phyloP scores from a whole-genome alignment of 1,284 basidiomycete genomes.

The Hypsizygus ulmarius region DNA sequence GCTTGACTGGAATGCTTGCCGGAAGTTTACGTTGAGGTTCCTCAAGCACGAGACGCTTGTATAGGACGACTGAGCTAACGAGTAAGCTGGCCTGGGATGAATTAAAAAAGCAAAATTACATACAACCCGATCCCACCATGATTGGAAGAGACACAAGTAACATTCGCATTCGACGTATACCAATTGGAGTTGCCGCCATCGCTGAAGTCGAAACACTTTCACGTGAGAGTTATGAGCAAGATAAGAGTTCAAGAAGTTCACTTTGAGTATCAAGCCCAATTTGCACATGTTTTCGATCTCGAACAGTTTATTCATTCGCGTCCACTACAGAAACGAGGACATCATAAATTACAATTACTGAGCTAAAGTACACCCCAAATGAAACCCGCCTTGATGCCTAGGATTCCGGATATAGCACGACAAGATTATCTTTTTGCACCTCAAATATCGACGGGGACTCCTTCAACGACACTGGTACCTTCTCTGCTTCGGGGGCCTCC shows the following conservation, averaged over 20 bases:
- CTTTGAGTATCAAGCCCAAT: too few relatives aligned
- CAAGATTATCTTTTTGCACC: slow-evolving; percentile 22
- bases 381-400: not conserved
- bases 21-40: slow-evolving; percentile 50
- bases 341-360: not conserved
- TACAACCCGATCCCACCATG: slow-evolving; percentile 34
- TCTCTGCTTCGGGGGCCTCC: slow-evolving; percentile 32
- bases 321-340: too few relatives aligned
- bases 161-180: slow-evolving; percentile 53
- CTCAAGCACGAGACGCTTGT: slow-evolving; percentile 61
- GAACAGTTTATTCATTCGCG: too few relatives aligned
- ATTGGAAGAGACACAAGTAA: slow-evolving; percentile 63
- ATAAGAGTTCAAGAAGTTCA: too few relatives aligned
- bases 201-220: not conserved
- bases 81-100: not conserved
- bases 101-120: not conserved
- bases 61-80: slow-evolving; percentile 53
- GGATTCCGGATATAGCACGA: slow-evolving; percentile 17
- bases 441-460: slow-evolving; percentile 27
- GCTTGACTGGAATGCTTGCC: slow-evolving; percentile 7
- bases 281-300: too few relatives aligned
- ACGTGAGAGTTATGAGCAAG: too few relatives aligned
- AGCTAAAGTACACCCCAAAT: slow-evolving; percentile 11
- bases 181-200: slow-evolving; percentile 28
- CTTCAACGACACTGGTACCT: slow-evolving; percentile 30